Percentiles rank a stretch among this genome's conserved stretches.
Conservation (phyloP, 108 stramenopile genomes). For the Cylindrotheca closterium region DNA sequence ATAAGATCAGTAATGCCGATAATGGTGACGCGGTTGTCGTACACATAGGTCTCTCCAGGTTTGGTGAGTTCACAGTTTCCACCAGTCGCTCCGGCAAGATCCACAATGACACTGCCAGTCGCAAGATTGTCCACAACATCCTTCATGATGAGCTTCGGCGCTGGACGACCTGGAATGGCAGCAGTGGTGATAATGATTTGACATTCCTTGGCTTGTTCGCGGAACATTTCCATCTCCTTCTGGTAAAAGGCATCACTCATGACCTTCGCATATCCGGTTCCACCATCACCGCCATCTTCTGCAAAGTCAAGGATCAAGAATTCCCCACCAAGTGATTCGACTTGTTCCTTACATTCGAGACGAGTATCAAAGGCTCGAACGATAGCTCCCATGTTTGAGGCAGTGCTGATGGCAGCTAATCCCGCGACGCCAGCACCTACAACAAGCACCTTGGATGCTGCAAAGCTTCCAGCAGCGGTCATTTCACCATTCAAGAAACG, state of each 20-base stretch:
- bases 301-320: conserved; percentile 75
- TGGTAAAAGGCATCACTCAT: conserved; percentile 81
- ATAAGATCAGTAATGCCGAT: conserved; percentile 82
- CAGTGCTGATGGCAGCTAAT: conserved; percentile 83
- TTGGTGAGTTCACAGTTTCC: conserved; percentile 87
- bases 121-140: conserved; percentile 80
- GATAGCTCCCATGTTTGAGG: conserved; percentile 87
- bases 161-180: conserved; percentile 83
- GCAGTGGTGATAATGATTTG: conserved; percentile 91
- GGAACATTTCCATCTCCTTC: conserved; percentile 72
- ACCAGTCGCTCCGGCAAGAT: conserved; percentile 86
- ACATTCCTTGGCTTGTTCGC: conserved; percentile 62
- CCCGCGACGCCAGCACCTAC: conserved; percentile 92
- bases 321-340: conserved; percentile 83
- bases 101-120: conserved; percentile 82
- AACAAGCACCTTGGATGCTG: conserved; percentile 84
- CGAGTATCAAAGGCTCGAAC: conserved; percentile 89
- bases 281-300: conserved; percentile 54
- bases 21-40: conserved; percentile 71
- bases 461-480: conserved; percentile 87
- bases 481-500: conserved; percentile 85
- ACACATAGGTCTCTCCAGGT: conserved; percentile 52
- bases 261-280: conserved; percentile 87
- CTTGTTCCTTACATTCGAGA: conserved; percentile 86
- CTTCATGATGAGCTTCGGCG: conserved; percentile 82